A percentile compares a stretch with the other conserved stretches of the same genome.
Evolutionary conservation across 208 protist species (phyloP).

Genomic region (Novymonas esmeraldas): DNA sequence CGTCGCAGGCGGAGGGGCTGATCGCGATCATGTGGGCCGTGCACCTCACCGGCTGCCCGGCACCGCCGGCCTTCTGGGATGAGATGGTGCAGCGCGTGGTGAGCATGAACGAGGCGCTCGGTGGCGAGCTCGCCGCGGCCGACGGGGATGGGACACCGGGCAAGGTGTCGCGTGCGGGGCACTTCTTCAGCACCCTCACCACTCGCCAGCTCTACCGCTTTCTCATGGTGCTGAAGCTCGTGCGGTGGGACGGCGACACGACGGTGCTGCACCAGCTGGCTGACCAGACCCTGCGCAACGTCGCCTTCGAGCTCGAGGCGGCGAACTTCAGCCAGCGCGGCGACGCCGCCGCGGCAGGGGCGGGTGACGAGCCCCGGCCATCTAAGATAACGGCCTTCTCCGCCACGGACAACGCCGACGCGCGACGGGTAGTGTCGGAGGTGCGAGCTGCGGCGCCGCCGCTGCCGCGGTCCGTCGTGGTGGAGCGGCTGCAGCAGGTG

Average conservation of each 20-base stretch:
- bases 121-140: slow-evolving; percentile 17
- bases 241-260: slow-evolving; percentile 53
- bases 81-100: slow-evolving; percentile 46
- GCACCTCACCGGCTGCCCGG: slow-evolving; percentile 43
- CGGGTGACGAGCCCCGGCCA: background rate
- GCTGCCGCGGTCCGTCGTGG: slow-evolving; percentile 14
- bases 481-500: slow-evolving; percentile 37
- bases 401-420: background rate
- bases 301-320: slow-evolving; percentile 75
- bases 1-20: slow-evolving; percentile 43
- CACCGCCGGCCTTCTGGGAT: slow-evolving; percentile 66
- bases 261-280: slow-evolving; percentile 54
- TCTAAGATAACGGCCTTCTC: slow-evolving; percentile 5
- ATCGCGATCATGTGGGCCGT: slow-evolving; percentile 77
- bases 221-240: slow-evolving; percentile 55
- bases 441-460: background rate
- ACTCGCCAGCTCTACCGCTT: slow-evolving; percentile 81
- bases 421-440: background rate
- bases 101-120: slow-evolving; percentile 47
- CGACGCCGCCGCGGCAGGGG: background rate
- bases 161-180: slow-evolving; percentile 25
- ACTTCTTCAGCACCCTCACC: slow-evolving; percentile 78
- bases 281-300: slow-evolving; percentile 74
- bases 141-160: background rate
- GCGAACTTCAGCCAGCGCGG: background rate